Base-by-base conservation (phyloP, 2,329 filamentous ascomycete species). In the Diaporthe citri region DNA sequence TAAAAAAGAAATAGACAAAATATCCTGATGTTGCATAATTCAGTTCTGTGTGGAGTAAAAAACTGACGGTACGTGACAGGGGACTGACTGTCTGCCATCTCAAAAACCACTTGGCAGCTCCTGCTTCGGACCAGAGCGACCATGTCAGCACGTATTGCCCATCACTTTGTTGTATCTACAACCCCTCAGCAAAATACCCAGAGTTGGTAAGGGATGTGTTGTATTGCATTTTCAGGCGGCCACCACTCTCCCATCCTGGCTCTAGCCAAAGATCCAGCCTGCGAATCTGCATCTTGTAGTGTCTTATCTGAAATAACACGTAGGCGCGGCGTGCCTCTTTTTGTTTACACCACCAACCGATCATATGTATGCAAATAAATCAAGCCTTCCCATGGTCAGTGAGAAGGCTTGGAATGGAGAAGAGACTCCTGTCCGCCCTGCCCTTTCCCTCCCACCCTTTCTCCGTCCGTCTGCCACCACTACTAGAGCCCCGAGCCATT, bases 251-350 rank as follows among this genome's bases (percentile, higher is more conserved):
- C 34, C 43, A 22, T 73, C 31, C 41, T 52, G 46, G 41, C 36
- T 59, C 69, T 52, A 57, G 46, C 4, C 46, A 52, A 51, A 51
- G 31, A 25, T 31, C n/a, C 9, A 34, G 41, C 28, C 39, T 39
- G 31, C 25, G 22, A 12, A 52, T 43, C 41, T 28, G n/a, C 43
- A 48, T 62, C 25, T 10, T 4, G 43, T 51, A 60, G 34, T 67
- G 72, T 72, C 60, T 76, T 36, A 10, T 72, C 57, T 72, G 48
- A 41, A 28, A 56, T 34, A 28, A 36, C 55, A 67, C 48, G 36
- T 39, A 56, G 46, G 39, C 57, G 55, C n/a, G 15, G 34, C 55
- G 25, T 62, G 36, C 28, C 41, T 39, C 25, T 25, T 31, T 67
- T 12, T 39, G 36, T 31, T 39, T 51, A 22, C 64, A 22, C 34